These are phyloP conservation scores for Candida nonsorbophila DNA, from an alignment of 805 yeast species.

Conservation along the genomic window DNA sequence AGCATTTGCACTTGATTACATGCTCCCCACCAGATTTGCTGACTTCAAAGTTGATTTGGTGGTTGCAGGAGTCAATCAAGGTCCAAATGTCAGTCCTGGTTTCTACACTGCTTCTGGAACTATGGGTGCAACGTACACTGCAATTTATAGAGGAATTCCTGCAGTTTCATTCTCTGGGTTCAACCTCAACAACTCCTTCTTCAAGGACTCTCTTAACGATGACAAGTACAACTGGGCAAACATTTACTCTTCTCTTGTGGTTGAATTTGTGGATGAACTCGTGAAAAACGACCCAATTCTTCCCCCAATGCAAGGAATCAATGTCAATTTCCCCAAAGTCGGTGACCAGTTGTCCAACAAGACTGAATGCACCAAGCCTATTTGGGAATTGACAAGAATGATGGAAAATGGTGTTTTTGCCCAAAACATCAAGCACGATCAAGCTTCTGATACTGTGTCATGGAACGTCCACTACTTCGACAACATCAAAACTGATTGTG, in stretches of 20 bases:
- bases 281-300: conserved; percentile 28
- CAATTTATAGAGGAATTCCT: conserved; percentile 44
- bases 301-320: conserved; percentile 40
- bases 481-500: conserved; percentile 19
- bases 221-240: conserved; percentile 36
- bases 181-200: conserved; percentile 42
- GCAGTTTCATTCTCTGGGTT: conserved; percentile 46
- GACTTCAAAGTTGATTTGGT: conserved; percentile 42
- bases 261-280: conserved; percentile 32
- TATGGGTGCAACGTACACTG: conserved; percentile 42
- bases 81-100: conserved; percentile 41
- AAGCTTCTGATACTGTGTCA: conserved; percentile 24
- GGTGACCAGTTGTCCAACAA: conserved; percentile 29
- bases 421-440: conserved; percentile 32
- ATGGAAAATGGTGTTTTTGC: conserved; percentile 35
- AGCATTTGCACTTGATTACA: conserved; percentile 42
- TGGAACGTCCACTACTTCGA: conserved; percentile 9
- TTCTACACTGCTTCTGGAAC: conserved; percentile 44
- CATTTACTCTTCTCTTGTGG: conserved; percentile 39
- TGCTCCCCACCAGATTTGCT: conserved; percentile 38
- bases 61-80: conserved; percentile 49
- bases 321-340: conserved; percentile 46
- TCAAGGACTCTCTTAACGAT: conserved; percentile 35
- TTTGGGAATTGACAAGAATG: conserved; percentile 41
- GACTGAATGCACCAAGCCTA: conserved; percentile 35